These are phyloP conservation scores for Sporopachydermia cereana DNA, from an alignment of 1,139 yeast genomes.

Conservation along the genomic window DNA sequence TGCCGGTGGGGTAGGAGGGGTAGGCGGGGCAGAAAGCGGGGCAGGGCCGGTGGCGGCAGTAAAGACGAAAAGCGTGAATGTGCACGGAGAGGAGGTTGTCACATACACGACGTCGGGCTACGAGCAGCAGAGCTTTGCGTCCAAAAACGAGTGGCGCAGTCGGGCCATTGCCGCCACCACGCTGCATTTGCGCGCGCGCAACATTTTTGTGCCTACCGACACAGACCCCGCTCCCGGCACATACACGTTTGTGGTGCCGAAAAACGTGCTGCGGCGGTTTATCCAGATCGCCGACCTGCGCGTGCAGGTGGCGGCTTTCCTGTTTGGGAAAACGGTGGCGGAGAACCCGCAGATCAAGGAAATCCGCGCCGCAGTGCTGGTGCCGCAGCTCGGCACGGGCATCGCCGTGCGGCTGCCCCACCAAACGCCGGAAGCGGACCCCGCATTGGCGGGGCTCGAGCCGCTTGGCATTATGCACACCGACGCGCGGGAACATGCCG, in stretches of 20 bases:
- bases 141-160: constrained; percentile 86
- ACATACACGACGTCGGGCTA: constrained; percentile 88
- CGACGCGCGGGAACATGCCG: constrained; percentile 49
- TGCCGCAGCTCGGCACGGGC: constrained; percentile 79
- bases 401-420: constrained; percentile 54
- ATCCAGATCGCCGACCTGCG: constrained; percentile 74
- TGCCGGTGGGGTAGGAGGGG: constrained; percentile 17
- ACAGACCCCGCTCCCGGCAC: constrained; percentile 42
- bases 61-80: constrained; percentile 77
- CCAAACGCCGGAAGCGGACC: constrained; percentile 18
- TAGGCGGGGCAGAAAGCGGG: constrained; percentile 21
- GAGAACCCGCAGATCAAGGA: constrained; percentile 71
- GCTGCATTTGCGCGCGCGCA: constrained; percentile 63
- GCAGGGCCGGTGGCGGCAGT: constrained; percentile 45
- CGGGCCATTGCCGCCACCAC: constrained; percentile 73
- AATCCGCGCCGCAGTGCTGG: constrained; percentile 59
- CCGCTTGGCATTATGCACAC: constrained; percentile 37
- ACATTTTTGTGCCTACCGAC: constrained; percentile 57
- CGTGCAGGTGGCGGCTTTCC: constrained; percentile 69
- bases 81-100: constrained; percentile 91
- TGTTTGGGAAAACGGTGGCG: constrained; percentile 66
- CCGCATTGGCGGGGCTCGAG: constrained; percentile 24
- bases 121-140: constrained; percentile 73
- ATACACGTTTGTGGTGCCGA: constrained; percentile 67
- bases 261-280: constrained; percentile 66